Conservation (phyloP, 352 stramenopile genomes). For the Peronospora farinosa region DNA sequence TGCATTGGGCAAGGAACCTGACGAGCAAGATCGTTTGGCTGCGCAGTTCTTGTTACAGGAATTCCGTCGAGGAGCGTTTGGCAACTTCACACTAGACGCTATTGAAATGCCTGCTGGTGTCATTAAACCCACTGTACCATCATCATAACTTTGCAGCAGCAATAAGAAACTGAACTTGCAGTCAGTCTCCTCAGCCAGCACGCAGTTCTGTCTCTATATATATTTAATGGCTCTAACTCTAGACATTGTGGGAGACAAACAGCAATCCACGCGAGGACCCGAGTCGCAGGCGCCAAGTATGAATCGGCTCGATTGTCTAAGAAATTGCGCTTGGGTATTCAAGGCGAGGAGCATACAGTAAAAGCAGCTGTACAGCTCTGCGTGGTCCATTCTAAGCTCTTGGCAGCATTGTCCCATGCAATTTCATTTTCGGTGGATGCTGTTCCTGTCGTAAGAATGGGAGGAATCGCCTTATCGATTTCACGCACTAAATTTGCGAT, state of each 20-base stretch:
- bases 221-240: conserved; percentile 1
- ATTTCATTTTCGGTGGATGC: conserved; percentile 73
- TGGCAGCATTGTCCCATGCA: conserved; percentile 58
- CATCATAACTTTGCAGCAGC: conserved; percentile 11
- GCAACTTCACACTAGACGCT: conserved; percentile 77
- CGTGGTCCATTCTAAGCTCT: conserved; percentile 78
- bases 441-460: conserved; percentile 75
- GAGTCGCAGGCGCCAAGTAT: conserved; percentile 7
- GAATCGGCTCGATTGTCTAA: conserved; percentile 3
- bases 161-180: background rate
- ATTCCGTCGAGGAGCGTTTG: conserved; percentile 71
- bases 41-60: conserved; percentile 67
- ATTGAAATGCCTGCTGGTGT: conserved; percentile 22
- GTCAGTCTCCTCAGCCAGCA: conserved; percentile 7
- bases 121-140: conserved; percentile 9
- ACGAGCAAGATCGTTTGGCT: conserved; percentile 59
- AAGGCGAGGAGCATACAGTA: conserved; percentile 80
- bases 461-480: conserved; percentile 79
- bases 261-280: conserved; percentile 7
- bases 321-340: no score
- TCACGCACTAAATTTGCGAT: conserved; percentile 49
- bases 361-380: conserved; percentile 86
- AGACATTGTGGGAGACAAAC: conserved; percentile 2
- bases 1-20: conserved; percentile 69
- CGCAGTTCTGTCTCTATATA: conserved; percentile 4